Conservation (phyloP, 257 asterid species). For the Fraxinus quadrangulata region DNA sequence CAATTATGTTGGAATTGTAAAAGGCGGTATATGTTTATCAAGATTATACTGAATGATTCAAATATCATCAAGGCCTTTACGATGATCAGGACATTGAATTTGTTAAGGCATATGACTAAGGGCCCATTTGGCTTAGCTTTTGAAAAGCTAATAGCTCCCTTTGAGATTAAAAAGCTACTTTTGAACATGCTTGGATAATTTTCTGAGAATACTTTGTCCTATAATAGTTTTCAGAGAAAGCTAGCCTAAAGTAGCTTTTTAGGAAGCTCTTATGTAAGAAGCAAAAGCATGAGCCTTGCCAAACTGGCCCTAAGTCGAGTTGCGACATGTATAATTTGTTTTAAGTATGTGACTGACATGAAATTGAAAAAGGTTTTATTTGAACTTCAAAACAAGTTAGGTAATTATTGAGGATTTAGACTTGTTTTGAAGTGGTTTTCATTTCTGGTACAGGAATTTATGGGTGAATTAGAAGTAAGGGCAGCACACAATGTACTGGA, state of each 20-base stretch:
- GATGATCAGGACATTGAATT: not conserved
- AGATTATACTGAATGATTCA: not conserved
- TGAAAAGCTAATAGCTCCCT: too few relatives aligned
- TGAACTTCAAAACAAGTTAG: not conserved
- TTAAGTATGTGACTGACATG: not conserved
- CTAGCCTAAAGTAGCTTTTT: too few relatives aligned
- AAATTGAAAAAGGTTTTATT: not conserved
- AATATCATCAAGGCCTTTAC: not conserved
- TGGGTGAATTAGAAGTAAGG: slow-evolving; percentile 89
- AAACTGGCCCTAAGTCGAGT: not conserved
- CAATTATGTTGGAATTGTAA: not conserved
- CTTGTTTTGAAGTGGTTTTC: not conserved
- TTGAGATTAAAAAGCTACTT: too few relatives aligned
- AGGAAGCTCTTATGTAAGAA: too few relatives aligned
- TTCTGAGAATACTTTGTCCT: too few relatives aligned
- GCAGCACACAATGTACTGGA: slow-evolving; percentile 97
- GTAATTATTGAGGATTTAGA: not conserved
- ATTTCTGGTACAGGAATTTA: slow-evolving; percentile 54
- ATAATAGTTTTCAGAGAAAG: too few relatives aligned
- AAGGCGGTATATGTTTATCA: not conserved
- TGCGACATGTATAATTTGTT: slow-evolving; percentile 7
- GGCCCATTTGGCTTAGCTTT: too few relatives aligned
- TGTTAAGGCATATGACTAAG: not conserved
- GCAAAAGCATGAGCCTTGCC: too few relatives aligned
- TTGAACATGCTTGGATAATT: too few relatives aligned